phyloP scores from a whole-genome alignment of 768 basidiomycete species.

The Termitomyces sp. region DNA sequence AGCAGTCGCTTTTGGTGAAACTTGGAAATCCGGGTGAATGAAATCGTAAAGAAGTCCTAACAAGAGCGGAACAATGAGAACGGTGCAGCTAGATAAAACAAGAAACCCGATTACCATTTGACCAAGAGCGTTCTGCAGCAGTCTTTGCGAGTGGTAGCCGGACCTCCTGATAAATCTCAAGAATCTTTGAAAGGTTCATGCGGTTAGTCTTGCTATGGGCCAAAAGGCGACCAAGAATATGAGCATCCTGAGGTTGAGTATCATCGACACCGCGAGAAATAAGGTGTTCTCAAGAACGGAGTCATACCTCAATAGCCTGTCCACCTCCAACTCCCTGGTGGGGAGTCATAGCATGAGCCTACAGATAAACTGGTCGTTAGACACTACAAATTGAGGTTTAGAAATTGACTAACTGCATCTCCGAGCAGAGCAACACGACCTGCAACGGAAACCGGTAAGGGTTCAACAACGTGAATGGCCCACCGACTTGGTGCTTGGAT shows the following conservation, averaged over 20 bases:
- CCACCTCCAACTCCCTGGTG: conserved; percentile 24
- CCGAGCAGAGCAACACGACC: conserved; percentile 11
- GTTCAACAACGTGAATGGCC: conserved; percentile 34
- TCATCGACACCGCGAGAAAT: background rate
- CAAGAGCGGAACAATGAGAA: background rate
- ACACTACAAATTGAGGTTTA: no score
- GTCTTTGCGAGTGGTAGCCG: conserved; percentile 13
- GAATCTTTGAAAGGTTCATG: conserved; percentile 8
- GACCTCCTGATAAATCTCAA: conserved; percentile 18
- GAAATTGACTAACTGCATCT: background rate
- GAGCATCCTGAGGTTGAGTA: conserved; percentile 13
- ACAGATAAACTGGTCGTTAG: background rate
- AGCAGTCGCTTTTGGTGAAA: no score
- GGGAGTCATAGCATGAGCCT: conserved; percentile 23
- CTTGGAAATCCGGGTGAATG: background rate
- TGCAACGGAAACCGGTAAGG: conserved; percentile 23
- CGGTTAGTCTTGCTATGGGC: conserved; percentile 10
- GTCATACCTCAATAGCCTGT: conserved; percentile 19
- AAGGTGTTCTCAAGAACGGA: background rate
- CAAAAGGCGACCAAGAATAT: conserved; percentile 20
- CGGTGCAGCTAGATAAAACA: no score
- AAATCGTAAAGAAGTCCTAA: conserved; percentile 2
- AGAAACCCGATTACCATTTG: conserved; percentile 10
- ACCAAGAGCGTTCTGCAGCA: conserved; percentile 13
- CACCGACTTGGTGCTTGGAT: conserved; percentile 28